These are phyloP conservation scores for Aspergillus asperescens DNA, from an alignment of 495 filamentous ascomycete species.

Conservation along the genomic window DNA sequence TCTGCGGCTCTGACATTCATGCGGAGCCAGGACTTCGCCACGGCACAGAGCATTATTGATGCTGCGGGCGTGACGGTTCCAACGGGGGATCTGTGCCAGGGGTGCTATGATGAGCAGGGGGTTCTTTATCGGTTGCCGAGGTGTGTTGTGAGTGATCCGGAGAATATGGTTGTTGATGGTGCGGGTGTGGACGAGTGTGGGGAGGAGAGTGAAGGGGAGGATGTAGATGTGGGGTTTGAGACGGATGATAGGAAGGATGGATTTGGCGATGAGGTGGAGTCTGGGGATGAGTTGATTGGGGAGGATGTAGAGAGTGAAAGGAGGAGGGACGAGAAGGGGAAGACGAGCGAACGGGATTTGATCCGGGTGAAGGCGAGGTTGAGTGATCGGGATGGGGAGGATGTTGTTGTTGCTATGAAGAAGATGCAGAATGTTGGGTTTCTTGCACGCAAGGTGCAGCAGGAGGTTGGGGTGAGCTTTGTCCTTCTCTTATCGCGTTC, in stretches of 20 bases:
- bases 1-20: constrained; percentile 60
- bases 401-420: constrained; percentile 56
- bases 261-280: constrained; percentile 14
- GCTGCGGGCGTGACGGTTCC: constrained; percentile 77
- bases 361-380: constrained; percentile 59
- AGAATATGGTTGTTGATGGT: constrained; percentile 48
- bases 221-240: constrained; percentile 41
- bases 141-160: constrained; percentile 70
- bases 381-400: constrained; percentile 62
- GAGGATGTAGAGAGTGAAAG: constrained; percentile 12
- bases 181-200: constrained; percentile 13
- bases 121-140: constrained; percentile 71
- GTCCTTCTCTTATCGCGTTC: background rate
- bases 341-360: constrained; percentile 48
- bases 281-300: background rate
- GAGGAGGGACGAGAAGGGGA: constrained; percentile 60
- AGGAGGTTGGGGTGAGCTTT: constrained; percentile 58
- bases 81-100: constrained; percentile 63
- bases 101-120: constrained; percentile 73
- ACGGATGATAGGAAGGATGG: constrained; percentile 44
- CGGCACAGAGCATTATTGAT: constrained; percentile 70
- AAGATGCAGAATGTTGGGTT: constrained; percentile 58
- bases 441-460: constrained; percentile 56
- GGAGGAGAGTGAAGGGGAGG: constrained; percentile 4
- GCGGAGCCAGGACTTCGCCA: constrained; percentile 54